These are phyloP conservation scores for Annulohypoxylon nitens DNA, from an alignment of 495 filamentous ascomycete species.

Conservation along the genomic window DNA sequence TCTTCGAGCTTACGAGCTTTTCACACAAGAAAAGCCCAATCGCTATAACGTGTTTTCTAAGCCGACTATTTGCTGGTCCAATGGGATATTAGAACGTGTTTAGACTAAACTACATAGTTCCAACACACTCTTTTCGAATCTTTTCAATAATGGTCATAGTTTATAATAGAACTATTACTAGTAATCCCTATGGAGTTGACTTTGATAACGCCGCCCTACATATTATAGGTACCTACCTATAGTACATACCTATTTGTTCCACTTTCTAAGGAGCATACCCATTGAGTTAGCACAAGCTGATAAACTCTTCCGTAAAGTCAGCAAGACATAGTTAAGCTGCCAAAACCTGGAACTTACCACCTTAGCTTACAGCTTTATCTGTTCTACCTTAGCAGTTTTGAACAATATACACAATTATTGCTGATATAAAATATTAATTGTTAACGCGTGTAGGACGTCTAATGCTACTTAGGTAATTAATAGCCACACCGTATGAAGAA, in stretches of 20 bases:
- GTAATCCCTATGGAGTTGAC: constrained; percentile 5
- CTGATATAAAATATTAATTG: constrained; percentile 12
- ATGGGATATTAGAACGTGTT: constrained; percentile 41
- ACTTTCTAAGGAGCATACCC: no score
- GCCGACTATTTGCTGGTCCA: constrained; percentile 35
- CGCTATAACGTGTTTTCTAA: constrained; percentile 37
- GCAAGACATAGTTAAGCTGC: constrained; percentile 14
- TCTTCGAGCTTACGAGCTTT: constrained; percentile 21
- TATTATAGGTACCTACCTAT: constrained; percentile 23
- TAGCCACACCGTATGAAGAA: constrained; percentile 43
- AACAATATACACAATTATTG: constrained; percentile 16
- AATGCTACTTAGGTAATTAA: constrained; percentile 36
- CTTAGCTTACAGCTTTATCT: constrained; percentile 19
- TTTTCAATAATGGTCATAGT: constrained; percentile 3
- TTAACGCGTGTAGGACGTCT: constrained; percentile 24
- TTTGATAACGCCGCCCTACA: constrained; percentile 27
- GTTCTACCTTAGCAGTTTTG: not conserved
- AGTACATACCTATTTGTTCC: not conserved
- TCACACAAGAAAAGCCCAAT: constrained; percentile 25
- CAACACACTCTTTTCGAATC: constrained; percentile 22
- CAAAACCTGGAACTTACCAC: not conserved
- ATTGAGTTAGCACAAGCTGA: not conserved
- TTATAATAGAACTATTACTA: constrained; percentile 18
- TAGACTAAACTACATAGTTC: constrained; percentile 30
- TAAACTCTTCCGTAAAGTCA: not conserved